phyloP scores from a whole-genome alignment of 148 eudicot species.

The Rhododendron simsii region DNA sequence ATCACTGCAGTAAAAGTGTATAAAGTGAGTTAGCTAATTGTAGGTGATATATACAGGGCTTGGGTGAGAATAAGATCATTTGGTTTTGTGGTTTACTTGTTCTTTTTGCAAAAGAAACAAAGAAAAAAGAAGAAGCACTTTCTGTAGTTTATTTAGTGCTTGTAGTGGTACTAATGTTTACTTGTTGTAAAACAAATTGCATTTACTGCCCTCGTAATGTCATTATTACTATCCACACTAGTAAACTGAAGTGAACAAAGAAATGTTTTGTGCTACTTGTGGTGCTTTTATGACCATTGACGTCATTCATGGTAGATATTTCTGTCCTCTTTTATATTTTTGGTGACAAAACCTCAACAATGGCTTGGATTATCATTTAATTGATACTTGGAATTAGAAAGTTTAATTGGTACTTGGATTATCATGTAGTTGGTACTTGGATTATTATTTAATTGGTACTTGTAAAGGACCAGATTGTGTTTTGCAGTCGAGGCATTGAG shows the following conservation, averaged over 20 bases:
- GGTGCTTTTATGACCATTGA: background rate
- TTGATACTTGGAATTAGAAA: background rate
- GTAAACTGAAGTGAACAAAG: background rate
- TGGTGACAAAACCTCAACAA: background rate
- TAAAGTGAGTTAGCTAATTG: background rate
- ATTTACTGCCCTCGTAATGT: background rate
- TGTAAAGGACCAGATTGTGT: constrained; percentile 8
- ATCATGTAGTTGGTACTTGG: background rate
- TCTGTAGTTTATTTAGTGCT: background rate
- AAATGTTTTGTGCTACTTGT: constrained; percentile 1
- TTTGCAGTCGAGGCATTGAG: constrained; percentile 64
- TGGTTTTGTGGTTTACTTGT: background rate
- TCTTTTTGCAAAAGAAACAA: background rate
- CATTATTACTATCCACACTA: background rate
- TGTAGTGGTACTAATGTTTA: background rate
- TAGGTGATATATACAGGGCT: background rate
- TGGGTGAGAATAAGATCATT: background rate
- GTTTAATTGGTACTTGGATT: background rate
- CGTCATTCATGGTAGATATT: background rate
- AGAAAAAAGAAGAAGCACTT: background rate
- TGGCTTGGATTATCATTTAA: background rate
- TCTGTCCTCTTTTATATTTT: background rate
- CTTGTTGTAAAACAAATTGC: background rate
- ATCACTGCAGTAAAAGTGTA: background rate
- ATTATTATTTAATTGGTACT: background rate